These are phyloP conservation scores for Acanthamoeba royreba DNA, from an alignment of 208 protist species.

Conservation along the genomic window DNA sequence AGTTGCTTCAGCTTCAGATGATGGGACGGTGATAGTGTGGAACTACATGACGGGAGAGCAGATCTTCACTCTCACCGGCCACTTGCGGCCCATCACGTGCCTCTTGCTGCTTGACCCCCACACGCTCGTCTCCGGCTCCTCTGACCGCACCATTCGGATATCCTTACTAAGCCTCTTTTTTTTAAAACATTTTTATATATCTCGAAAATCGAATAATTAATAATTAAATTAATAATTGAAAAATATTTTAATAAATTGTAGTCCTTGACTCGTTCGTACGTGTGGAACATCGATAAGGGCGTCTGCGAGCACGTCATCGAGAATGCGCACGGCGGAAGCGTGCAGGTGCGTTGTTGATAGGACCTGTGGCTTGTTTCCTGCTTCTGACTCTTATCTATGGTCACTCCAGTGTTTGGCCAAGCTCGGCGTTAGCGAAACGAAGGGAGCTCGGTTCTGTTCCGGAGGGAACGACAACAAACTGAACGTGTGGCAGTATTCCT, in stretches of 20 bases:
- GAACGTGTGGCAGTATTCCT: neutral
- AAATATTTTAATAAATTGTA: neutral
- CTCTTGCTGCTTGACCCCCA: conserved; percentile 13
- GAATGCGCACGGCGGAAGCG: conserved; percentile 16
- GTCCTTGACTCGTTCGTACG: neutral
- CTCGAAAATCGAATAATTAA: neutral
- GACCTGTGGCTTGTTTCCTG: neutral
- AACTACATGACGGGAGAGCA: neutral
- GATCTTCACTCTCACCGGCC: conserved; percentile 2
- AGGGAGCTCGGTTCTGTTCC: neutral
- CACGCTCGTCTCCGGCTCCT: conserved; percentile 26
- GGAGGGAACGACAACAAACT: conserved; percentile 23
- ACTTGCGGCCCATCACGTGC: conserved; percentile 30
- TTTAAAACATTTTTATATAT: neutral
- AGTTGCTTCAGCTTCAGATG: conserved; percentile 22
- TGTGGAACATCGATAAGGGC: conserved; percentile 14
- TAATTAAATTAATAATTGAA: neutral
- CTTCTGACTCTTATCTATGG: neutral
- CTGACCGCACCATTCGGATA: conserved; percentile 26
- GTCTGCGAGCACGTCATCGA: neutral
- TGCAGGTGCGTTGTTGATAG: neutral
- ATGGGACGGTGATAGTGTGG: neutral
- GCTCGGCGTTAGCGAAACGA: neutral
- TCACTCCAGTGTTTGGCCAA: neutral
- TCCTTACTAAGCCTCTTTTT: neutral